A percentile compares a stretch with the other conserved stretches of the same genome.
Conservation (phyloP, 768 basidiomycete species). For the Boletales sp. region DNA sequence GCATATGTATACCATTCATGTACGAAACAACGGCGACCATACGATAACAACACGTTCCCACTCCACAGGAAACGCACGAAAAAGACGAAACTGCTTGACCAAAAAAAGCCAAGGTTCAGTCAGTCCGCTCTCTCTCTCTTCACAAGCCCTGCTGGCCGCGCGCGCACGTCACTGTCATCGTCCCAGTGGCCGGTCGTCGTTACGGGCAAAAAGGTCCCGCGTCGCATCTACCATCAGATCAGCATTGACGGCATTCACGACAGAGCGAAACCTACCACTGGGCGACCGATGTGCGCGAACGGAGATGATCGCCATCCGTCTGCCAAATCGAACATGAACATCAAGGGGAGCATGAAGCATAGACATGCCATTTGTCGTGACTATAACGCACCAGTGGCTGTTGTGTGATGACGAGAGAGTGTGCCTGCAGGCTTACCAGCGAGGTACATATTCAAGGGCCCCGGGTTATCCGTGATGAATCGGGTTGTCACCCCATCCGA, state of each 20-base stretch:
- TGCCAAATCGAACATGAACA: background rate
- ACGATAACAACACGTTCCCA: too few species aligned
- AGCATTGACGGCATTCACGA: background rate
- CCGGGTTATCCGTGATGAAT: constrained; percentile 52
- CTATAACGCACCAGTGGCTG: background rate
- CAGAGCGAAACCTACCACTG: too few species aligned
- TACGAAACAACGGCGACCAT: too few species aligned
- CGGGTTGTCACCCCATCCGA: constrained; percentile 37
- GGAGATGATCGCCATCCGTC: constrained; percentile 15
- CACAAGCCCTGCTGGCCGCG: too few species aligned
- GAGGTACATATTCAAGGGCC: constrained; percentile 37
- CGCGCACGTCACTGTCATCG: too few species aligned
- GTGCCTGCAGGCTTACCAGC: constrained; percentile 9
- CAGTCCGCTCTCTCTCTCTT: too few species aligned
- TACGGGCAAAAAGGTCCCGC: constrained; percentile 8
- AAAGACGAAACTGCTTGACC: too few species aligned
- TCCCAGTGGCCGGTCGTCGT: constrained; percentile 2
- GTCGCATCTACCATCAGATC: constrained; percentile 2
- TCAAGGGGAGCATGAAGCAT: background rate
- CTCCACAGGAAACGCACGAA: too few species aligned
- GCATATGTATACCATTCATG: too few species aligned
- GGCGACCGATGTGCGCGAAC: background rate
- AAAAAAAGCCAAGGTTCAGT: too few species aligned
- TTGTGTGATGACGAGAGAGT: background rate
- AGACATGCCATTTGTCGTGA: constrained; percentile 20